Base-by-base conservation (phyloP, 2,329 filamentous ascomycete species). In the Ustulina deusta region DNA sequence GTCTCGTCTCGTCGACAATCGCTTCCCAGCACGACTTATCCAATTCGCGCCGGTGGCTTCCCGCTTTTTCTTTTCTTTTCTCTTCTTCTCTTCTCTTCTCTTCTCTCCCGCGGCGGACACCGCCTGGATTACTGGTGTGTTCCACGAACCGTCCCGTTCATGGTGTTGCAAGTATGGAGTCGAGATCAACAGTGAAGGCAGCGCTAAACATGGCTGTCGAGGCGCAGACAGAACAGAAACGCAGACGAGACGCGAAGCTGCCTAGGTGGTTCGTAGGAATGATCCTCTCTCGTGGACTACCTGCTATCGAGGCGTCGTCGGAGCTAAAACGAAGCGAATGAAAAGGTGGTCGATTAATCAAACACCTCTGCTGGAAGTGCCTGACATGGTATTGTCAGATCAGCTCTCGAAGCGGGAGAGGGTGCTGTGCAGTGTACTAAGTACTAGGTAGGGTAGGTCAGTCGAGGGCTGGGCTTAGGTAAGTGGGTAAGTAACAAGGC, bases 111-210 rank as follows among this genome's bases (percentile, higher is more conserved):
- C 54, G 20, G 54, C 46, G 27, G 44, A 40, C 17, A 49, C 56
- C 38, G 61, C 51, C 61, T 55, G 36, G 52, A 58, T 66, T 55
- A 61, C 38, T 52, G 32, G 6, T 49, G 29, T 22, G 40, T 67
- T 17, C 42, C 34, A 46, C 42, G 10, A 58, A 59, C 32, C n/a
- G 55, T 42, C 36, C 49, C 38, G 34, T 58, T 69, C 62, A 71
- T 64, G 57, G 66, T 34, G 63, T 62, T 48, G 61, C 59, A 20
- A 56, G 54, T 25, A 58, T 40, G 60, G 25, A 46, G 57, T 57
- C 42, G 52, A 22, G 51, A 38, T 48, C 15, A 27, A 54, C 40
- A 46, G 42, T 48, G 40, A 54, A 22, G 34, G 46, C 46, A 52
- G 49, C 49, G 57, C 44, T 42, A 55, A 51, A 56, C 46, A 66